phyloP scores from a whole-genome alignment of 1,139 yeast genomes.

The Casaregolazyma suthepensis region DNA sequence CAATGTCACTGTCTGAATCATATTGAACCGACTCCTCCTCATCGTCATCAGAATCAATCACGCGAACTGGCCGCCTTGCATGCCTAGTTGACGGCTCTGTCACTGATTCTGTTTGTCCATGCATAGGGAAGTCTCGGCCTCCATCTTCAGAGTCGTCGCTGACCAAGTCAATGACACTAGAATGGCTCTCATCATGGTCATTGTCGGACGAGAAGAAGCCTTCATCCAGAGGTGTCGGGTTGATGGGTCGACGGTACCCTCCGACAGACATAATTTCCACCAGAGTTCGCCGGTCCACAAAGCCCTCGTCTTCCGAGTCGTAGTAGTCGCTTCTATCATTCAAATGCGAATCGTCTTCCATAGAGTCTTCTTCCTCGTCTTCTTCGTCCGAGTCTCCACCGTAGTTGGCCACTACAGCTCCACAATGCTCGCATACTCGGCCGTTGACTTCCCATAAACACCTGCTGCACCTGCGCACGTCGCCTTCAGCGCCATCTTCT shows the following conservation, averaged over 20 bases:
- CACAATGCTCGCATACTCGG: constrained; percentile 22
- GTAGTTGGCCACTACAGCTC: constrained; percentile 34
- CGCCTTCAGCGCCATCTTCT: constrained; percentile 22
- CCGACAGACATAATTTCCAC: constrained; percentile 7
- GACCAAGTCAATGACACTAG: neutral
- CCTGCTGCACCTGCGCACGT: constrained; percentile 23
- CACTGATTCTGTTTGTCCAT: neutral
- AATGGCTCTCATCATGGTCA: neutral
- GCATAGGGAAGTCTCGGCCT: neutral
- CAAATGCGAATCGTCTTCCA: constrained; percentile 6
- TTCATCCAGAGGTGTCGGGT: neutral
- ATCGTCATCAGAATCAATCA: neutral
- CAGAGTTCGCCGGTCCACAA: constrained; percentile 8
- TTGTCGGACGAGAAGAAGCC: neutral
- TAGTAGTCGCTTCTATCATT: constrained; percentile 1
- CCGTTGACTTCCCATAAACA: constrained; percentile 28
- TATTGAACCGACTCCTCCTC: neutral
- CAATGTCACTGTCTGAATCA: neutral
- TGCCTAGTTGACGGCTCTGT: constrained; percentile 35
- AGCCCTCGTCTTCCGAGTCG: constrained; percentile 10
- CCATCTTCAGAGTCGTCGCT: neutral
- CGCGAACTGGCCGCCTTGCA: neutral
- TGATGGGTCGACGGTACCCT: neutral
- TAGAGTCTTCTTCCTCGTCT: constrained; percentile 5
- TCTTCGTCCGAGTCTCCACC: constrained; percentile 3